These are phyloP conservation scores for Candida quercuum DNA, from an alignment of 805 yeast genomes.

Conservation along the genomic window DNA sequence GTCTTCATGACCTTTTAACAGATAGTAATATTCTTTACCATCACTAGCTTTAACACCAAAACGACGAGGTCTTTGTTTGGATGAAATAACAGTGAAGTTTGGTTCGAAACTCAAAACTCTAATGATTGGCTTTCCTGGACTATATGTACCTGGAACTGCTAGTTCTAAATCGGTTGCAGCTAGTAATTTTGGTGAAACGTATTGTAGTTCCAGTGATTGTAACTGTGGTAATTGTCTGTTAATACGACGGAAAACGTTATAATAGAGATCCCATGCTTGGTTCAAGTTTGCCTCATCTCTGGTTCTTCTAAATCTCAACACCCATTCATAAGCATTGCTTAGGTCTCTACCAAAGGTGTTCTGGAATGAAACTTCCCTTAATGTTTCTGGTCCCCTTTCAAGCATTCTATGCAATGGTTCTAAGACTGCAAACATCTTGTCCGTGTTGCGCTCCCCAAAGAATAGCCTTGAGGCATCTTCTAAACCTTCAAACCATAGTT, in stretches of 20 bases:
- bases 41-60: slow-evolving; percentile 78
- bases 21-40: slow-evolving; percentile 82
- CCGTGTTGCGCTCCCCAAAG: slow-evolving; percentile 92
- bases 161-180: slow-evolving; percentile 74
- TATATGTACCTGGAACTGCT: slow-evolving; percentile 93
- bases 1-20: slow-evolving; percentile 94
- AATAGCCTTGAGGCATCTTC: slow-evolving; percentile 94
- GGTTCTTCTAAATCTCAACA: slow-evolving; percentile 75
- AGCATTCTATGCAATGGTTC: slow-evolving; percentile 86
- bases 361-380: slow-evolving; percentile 87
- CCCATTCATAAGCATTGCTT: slow-evolving; percentile 92
- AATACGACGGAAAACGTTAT: slow-evolving; percentile 87
- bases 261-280: slow-evolving; percentile 97
- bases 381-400: slow-evolving; percentile 84
- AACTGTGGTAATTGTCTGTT: slow-evolving; percentile 85
- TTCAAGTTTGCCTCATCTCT: slow-evolving; percentile 84
- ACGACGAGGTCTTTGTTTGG: slow-evolving; percentile 94
- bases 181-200: slow-evolving; percentile 85
- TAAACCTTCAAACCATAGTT: slow-evolving; percentile 94
- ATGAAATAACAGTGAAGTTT: slow-evolving; percentile 77
- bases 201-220: slow-evolving; percentile 81
- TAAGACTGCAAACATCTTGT: slow-evolving; percentile 86
- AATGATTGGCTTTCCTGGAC: slow-evolving; percentile 74
- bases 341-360: slow-evolving; percentile 92
- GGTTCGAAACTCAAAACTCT: slow-evolving; percentile 76